Conservation (phyloP, 495 filamentous ascomycete species). For the Talaromyces thailandensis region DNA sequence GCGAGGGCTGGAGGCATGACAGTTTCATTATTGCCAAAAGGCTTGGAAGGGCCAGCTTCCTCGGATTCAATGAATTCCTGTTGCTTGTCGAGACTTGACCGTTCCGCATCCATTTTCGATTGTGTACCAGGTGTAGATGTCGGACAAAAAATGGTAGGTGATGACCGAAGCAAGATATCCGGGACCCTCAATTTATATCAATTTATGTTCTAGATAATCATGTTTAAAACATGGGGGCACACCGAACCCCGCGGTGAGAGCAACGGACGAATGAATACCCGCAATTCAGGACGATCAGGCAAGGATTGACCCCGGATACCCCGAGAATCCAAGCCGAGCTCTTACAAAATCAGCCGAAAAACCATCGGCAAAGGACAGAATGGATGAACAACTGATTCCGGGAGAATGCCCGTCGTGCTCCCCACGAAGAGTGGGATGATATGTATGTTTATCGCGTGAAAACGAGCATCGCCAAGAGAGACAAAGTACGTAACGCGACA, state of each 20-base stretch:
- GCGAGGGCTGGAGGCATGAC: constrained; percentile 13
- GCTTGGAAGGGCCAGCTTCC: neutral
- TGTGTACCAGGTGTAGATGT: neutral
- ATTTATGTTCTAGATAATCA: neutral
- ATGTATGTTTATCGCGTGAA: neutral
- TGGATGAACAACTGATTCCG: neutral
- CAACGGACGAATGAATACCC: neutral
- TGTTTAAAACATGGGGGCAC: neutral
- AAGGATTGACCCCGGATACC: neutral
- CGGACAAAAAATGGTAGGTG: neutral
- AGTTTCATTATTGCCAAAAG: neutral
- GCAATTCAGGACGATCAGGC: neutral
- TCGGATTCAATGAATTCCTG: neutral
- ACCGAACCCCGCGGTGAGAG: neutral
- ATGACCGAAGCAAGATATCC: neutral
- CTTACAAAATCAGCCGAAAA: neutral
- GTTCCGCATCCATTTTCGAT: neutral
- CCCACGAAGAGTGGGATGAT: neutral
- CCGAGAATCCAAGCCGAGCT: neutral
- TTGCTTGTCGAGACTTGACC: neutral
- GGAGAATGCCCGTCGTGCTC: neutral
- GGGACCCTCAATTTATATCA: neutral
- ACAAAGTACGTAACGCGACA: neutral
- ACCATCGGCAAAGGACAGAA: neutral
- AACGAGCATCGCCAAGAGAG: neutral